Conservation (phyloP, 75 land plant species). For the Picea glauca region DNA sequence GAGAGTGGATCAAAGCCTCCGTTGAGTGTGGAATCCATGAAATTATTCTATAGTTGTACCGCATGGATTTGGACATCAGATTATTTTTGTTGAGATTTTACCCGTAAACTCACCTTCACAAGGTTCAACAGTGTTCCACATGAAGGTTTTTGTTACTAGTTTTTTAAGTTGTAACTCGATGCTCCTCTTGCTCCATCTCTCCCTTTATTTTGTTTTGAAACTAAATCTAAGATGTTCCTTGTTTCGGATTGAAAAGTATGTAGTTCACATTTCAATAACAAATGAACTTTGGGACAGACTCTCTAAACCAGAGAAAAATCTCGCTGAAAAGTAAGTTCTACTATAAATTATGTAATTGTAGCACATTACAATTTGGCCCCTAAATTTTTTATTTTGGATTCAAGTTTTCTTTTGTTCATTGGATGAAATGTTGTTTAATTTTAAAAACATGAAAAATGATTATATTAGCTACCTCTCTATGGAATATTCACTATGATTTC, state of each 20-base stretch:
- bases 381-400: too few relatives aligned
- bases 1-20: constrained; percentile 65
- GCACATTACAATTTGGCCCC: too few relatives aligned
- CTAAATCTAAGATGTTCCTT: not conserved
- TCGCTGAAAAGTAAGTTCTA: constrained; percentile 55
- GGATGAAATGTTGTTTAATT: too few relatives aligned
- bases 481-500: too few relatives aligned
- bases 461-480: too few relatives aligned
- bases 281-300: constrained; percentile 59
- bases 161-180: not conserved
- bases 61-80: constrained; percentile 89
- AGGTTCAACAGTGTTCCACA: constrained; percentile 30
- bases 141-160: not conserved
- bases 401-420: too few relatives aligned
- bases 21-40: constrained; percentile 52
- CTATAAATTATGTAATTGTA: too few relatives aligned
- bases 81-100: constrained; percentile 78
- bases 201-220: constrained; percentile 1
- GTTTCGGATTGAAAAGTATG: constrained; percentile 76
- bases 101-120: constrained; percentile 72
- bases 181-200: not conserved
- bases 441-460: too few relatives aligned
- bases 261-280: constrained; percentile 58
- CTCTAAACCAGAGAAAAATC: constrained; percentile 70
- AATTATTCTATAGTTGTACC: constrained; percentile 72